Conservation (phyloP, 169 alveolate species). For the Theileria equi region DNA sequence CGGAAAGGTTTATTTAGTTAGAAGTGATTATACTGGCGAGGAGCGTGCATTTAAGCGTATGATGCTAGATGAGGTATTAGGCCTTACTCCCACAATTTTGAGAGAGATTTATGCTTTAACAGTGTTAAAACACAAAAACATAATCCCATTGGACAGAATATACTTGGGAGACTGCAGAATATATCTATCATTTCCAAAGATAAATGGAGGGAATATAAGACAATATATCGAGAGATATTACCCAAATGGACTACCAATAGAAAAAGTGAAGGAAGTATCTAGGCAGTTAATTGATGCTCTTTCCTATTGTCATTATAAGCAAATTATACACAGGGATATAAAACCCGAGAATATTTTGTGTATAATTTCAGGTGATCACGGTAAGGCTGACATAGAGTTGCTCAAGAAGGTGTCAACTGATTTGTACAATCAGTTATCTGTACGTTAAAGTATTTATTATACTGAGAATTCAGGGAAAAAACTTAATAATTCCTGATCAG, state of each 20-base stretch:
- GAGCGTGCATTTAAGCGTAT: constrained; percentile 54
- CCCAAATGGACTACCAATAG: constrained; percentile 64
- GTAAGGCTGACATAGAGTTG: too few relatives aligned
- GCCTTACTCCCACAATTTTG: constrained; percentile 68
- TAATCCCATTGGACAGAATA: constrained; percentile 66
- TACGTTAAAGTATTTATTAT: too few relatives aligned
- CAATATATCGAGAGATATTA: constrained; percentile 63
- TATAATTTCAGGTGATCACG: not conserved
- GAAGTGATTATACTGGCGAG: constrained; percentile 45
- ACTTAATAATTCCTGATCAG: too few relatives aligned
- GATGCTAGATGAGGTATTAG: constrained; percentile 78
- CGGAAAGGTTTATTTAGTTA: constrained; percentile 57
- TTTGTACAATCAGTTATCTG: too few relatives aligned
- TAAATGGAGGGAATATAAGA: constrained; percentile 67
- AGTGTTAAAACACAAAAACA: constrained; percentile 59
- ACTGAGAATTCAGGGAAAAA: too few relatives aligned
- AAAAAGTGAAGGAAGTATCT: constrained; percentile 59
- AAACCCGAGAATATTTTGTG: constrained; percentile 66
- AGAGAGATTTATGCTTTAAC: constrained; percentile 67
- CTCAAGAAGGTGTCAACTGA: too few relatives aligned
- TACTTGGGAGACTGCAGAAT: constrained; percentile 70
- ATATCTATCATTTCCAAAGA: constrained; percentile 66
- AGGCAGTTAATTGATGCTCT: constrained; percentile 76
- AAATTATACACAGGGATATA: constrained; percentile 77
- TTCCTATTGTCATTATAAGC: constrained; percentile 75